Evolutionary conservation across 805 yeast species (phyloP).

Genomic region (Nakazawaea ambrosiae): DNA sequence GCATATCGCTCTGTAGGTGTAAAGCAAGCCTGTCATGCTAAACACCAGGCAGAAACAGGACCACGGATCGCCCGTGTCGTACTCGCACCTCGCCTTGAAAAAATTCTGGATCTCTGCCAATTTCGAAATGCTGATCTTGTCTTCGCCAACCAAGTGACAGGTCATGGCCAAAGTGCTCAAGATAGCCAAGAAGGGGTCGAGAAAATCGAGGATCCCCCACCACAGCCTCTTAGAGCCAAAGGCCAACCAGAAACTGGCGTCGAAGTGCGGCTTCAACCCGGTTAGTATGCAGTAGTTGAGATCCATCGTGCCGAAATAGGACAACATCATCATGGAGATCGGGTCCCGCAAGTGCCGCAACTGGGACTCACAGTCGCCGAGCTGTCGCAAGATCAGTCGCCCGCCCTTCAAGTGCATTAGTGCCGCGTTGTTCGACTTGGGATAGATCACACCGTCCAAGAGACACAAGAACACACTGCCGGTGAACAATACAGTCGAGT

Average conservation of each 20-base stretch:
- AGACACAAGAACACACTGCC: conserved; percentile 19
- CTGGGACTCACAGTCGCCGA: conserved; percentile 13
- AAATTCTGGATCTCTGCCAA: background rate
- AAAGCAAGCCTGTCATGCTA: conserved; percentile 18
- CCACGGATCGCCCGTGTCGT: conserved; percentile 12
- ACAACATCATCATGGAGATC: conserved; percentile 16
- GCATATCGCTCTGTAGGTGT: conserved; percentile 16
- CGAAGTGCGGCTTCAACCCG: conserved; percentile 15
- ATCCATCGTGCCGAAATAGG: conserved; percentile 22
- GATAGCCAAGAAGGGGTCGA: conserved; percentile 24
- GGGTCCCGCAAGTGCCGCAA: conserved; percentile 6
- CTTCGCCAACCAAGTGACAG: too few species aligned
- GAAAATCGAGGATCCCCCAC: conserved; percentile 19
- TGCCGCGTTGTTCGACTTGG: conserved; percentile 10
- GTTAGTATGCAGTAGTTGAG: conserved; percentile 18
- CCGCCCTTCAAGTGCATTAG: conserved; percentile 20
- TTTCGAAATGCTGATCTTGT: too few species aligned
- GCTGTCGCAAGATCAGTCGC: conserved; percentile 16
- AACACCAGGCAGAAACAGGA: conserved; percentile 16
- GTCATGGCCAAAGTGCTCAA: conserved; percentile 14
- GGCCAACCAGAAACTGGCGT: conserved; percentile 15
- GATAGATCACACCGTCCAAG: conserved; percentile 21
- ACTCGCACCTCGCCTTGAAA: background rate
- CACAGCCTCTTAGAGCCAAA: conserved; percentile 19
- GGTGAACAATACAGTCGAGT: conserved; percentile 14